Evolutionary conservation across 148 eudicot genomes (phyloP).

Genomic region (Tetragonia tetragonoides): DNA sequence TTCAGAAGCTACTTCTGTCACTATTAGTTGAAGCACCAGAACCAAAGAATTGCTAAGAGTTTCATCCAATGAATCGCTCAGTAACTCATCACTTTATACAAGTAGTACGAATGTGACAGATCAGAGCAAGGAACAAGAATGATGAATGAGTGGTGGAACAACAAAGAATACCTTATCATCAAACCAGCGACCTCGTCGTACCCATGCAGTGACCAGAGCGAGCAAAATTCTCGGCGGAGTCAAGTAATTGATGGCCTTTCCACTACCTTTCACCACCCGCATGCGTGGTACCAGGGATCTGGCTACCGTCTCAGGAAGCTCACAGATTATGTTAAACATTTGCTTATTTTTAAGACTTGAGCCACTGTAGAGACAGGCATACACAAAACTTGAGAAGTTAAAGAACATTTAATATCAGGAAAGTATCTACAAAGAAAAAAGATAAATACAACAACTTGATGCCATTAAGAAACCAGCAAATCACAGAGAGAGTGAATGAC

Average conservation of each 20-base stretch:
- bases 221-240: constrained; percentile 98
- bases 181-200: constrained; percentile 94
- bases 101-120: neutral
- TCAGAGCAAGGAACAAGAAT: neutral
- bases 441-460: neutral
- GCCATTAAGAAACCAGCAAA: neutral
- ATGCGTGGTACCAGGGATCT: constrained; percentile 93
- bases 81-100: neutral
- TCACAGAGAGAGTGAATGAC: too few species aligned
- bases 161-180: constrained; percentile 72
- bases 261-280: constrained; percentile 93
- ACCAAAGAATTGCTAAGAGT: neutral
- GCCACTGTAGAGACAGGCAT: constrained; percentile 56
- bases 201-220: constrained; percentile 95
- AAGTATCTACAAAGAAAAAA: neutral
- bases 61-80: neutral
- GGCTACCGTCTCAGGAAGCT: constrained; percentile 98
- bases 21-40: neutral
- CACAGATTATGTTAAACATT: constrained; percentile 96
- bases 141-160: neutral
- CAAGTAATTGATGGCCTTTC: constrained; percentile 91
- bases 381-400: neutral
- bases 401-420: neutral
- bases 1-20: neutral
- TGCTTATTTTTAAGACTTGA: constrained; percentile 87